Conservation (phyloP, 129 eudicot species). For the Centaurea solstitialis region DNA sequence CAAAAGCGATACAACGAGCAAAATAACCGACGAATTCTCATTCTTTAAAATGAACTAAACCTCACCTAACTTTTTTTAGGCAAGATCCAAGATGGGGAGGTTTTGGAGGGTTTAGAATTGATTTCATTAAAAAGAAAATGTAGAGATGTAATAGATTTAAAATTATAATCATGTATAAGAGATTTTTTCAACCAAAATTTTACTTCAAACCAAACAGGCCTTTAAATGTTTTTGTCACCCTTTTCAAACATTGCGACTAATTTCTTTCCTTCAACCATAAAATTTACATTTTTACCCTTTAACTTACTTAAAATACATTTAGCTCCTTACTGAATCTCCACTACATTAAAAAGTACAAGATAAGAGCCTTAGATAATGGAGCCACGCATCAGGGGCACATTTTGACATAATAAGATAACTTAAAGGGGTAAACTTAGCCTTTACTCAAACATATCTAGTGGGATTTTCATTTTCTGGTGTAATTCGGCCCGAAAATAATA, state of each 20-base stretch:
- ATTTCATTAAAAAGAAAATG: too few species aligned
- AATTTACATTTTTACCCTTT: not conserved
- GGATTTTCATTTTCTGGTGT: constrained; percentile 21
- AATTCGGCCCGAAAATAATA: constrained; percentile 14
- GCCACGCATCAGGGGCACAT: not conserved
- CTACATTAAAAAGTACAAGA: not conserved
- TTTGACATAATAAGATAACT: not conserved
- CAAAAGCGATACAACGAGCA: too few species aligned
- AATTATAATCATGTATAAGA: too few species aligned
- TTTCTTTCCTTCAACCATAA: not conserved
- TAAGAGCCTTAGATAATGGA: not conserved
- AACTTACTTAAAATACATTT: not conserved
- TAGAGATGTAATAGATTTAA: too few species aligned
- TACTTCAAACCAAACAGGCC: too few species aligned
- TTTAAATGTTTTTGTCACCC: too few species aligned
- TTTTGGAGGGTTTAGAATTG: too few species aligned
- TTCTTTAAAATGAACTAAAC: too few species aligned
- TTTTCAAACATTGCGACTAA: not conserved
- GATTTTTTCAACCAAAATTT: too few species aligned
- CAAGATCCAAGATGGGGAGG: too few species aligned
- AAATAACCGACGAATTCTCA: too few species aligned
- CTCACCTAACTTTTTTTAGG: too few species aligned
- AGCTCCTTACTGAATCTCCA: not conserved
- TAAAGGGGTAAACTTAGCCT: constrained; percentile 2
- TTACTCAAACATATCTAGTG: constrained; percentile 1